Evolutionary conservation across 1,139 yeast genomes (phyloP).

Genomic region (Yamadazyma sp.): DNA sequence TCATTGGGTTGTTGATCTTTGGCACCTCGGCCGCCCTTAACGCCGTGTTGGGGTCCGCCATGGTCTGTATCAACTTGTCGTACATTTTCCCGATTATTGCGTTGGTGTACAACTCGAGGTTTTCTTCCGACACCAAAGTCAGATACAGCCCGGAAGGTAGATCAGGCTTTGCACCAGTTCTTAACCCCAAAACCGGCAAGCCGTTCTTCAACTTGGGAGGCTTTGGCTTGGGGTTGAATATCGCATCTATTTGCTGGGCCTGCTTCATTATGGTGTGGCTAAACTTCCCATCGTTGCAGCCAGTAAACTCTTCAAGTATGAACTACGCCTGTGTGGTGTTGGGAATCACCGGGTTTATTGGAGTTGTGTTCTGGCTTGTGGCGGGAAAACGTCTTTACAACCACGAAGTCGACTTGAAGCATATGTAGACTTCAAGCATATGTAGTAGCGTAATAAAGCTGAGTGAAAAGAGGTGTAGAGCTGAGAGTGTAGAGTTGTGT

Average conservation of each 20-base stretch:
- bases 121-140: slow-evolving; percentile 14
- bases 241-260: slow-evolving; percentile 28
- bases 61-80: slow-evolving; percentile 31
- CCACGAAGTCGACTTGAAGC: slow-evolving; percentile 16
- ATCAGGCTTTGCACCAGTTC: slow-evolving; percentile 12
- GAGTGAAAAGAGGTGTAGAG: too few species aligned
- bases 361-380: slow-evolving; percentile 26
- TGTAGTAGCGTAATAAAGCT: too few species aligned
- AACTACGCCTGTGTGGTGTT: slow-evolving; percentile 39
- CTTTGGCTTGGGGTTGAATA: slow-evolving; percentile 27
- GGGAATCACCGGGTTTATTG: slow-evolving; percentile 30
- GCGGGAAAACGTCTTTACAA: slow-evolving; percentile 21
- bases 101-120: slow-evolving; percentile 19
- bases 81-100: slow-evolving; percentile 29
- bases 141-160: slow-evolving; percentile 15
- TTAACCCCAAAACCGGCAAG: slow-evolving; percentile 15
- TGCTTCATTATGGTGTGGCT: slow-evolving; percentile 30
- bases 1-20: slow-evolving; percentile 24
- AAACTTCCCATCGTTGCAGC: slow-evolving; percentile 27
- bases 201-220: slow-evolving; percentile 28
- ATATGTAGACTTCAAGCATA: slow-evolving; percentile 3
- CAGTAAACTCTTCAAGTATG: slow-evolving; percentile 33
- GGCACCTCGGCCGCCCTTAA: slow-evolving; percentile 26
- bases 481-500: too few species aligned
- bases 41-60: slow-evolving; percentile 30